Evolutionary conservation across 306 rosid species (phyloP), one percentile per base, ranked within the genome.

Genomic region (Prunus mira): DNA sequence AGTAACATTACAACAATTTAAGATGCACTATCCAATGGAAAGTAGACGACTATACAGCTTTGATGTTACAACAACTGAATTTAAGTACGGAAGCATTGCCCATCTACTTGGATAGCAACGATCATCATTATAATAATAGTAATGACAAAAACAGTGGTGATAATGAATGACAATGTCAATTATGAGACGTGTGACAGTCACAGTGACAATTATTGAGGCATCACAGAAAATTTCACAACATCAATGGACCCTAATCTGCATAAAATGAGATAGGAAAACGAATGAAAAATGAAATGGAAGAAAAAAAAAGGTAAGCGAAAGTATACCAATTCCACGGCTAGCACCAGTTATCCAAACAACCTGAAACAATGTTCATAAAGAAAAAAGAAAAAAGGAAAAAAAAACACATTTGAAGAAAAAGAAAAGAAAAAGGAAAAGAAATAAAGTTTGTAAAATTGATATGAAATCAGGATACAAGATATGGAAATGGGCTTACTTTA

Each of bases 311-410:
- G 43, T 38, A 38, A 38, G 43, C 9, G 9, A 38, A 7, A 38
- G 43, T 38, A 63, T 89, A 91, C 97, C 98, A 72, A 94, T 94
- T 86, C 98, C 97, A 20, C 98, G 93, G 91, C 97, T 94, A 66
- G 97, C 97, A 72, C 98, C 98, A 60, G 97, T 92, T 72, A 94
- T 85, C 98, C 98, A 94, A 68, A 90, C 65, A 87, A 94, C 97
- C 97, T 94, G 86, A 63, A 84, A 67, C 27, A 81, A 73, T 13
- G 50, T 43, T 63, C 20, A 22, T 43, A 55, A 73, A 19, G 58
- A 30, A 5, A 27, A 27, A 27, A 2, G 1, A 0, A 2, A 0
- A 27, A 38, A 58, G 0, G 22, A 0, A 11, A 68, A 12, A 65
- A 55, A 28, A 18, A 58, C 51, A 25, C 24, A 30, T 54, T 56